Base-by-base conservation (phyloP, 306 rosid species). In the Cucurbita ficifolia region DNA sequence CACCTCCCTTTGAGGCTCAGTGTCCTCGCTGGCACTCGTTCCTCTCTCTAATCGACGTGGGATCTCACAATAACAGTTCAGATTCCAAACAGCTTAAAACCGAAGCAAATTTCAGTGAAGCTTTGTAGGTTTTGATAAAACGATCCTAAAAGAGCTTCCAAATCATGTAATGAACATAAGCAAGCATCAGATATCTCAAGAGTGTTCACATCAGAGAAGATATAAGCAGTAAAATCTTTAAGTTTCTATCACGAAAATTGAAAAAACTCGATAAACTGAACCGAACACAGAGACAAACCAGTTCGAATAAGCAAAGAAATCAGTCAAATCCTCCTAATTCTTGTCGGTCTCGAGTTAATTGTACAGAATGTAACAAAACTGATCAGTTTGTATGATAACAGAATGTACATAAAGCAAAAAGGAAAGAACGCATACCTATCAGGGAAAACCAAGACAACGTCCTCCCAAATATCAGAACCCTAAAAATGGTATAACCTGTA, bases 401-500 rank as follows among this genome's bases (percentile, higher is more conserved):
- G 29, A 70, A 70, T 70, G 59, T 70, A 70, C 74, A 70, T 50
- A 68, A 68, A 46, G 40, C 22, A 33, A 70, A 8, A 50, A 16
- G 42, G 10, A 70, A 50, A 70, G 17, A 70, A 50, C 46, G 17
- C 74, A 46, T 14, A 70, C 74, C 74, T 50, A 70, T 50, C 43
- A 17, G 10, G 46, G 59, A 8, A 68, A 68, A 46, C 39, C 74
- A 33, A 29, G 74, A 48, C 16, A 29, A 70, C 45, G 10, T 2
- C 73, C 56, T 33, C 58, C 0, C 14, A 50, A 33, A 49, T 50
- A 36, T 14, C 22, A 68, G 48, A 69, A 45, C 43, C 74, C 74
- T 70, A 70, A 50, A 49, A 29, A 50, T 46, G 74, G 74, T 49
- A 49, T 70, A 70, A 51, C 74, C 74, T 49, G 74, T 70, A 49